A percentile compares a stretch with the other conserved stretches of the same genome.
Evolutionary conservation across 805 yeast genomes (phyloP).

Genomic region (Candida sithepensis): DNA sequence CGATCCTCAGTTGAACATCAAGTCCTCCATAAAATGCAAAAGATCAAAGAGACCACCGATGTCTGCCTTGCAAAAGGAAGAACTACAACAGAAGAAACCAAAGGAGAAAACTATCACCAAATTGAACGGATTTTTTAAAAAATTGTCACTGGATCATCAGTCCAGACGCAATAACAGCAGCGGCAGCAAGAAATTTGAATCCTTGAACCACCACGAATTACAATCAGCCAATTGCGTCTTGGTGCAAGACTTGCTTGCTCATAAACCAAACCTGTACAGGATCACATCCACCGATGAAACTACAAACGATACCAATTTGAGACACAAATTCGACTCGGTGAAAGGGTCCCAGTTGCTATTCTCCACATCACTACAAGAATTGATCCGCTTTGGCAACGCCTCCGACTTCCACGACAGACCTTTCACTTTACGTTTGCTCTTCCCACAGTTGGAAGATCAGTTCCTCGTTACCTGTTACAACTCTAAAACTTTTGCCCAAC

Average conservation of each 20-base stretch:
- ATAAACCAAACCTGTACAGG: slow-evolving; percentile 10
- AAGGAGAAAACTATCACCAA: background rate
- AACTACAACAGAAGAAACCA: background rate
- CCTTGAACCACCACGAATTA: slow-evolving; percentile 4
- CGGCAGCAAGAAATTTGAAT: background rate
- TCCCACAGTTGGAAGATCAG: slow-evolving; percentile 24
- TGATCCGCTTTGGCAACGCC: slow-evolving; percentile 31
- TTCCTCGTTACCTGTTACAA: slow-evolving; percentile 27
- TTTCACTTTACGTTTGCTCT: slow-evolving; percentile 28
- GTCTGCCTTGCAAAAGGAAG: background rate
- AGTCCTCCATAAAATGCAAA: slow-evolving; percentile 4
- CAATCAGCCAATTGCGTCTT: slow-evolving; percentile 5
- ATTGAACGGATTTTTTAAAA: background rate
- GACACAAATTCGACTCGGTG: slow-evolving; percentile 5
- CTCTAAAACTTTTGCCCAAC: slow-evolving; percentile 23
- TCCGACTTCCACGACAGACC: slow-evolving; percentile 27
- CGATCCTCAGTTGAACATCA: slow-evolving; percentile 28
- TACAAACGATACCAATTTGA: slow-evolving; percentile 7
- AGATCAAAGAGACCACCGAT: background rate
- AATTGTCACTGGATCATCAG: background rate
- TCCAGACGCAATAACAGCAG: background rate
- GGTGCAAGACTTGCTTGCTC: slow-evolving; percentile 11
- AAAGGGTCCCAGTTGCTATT: slow-evolving; percentile 5
- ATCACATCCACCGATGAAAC: slow-evolving; percentile 4
- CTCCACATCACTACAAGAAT: slow-evolving; percentile 29